Evolutionary conservation across 1,139 yeast species (phyloP).

Genomic region (Pneumocystis murina): DNA sequence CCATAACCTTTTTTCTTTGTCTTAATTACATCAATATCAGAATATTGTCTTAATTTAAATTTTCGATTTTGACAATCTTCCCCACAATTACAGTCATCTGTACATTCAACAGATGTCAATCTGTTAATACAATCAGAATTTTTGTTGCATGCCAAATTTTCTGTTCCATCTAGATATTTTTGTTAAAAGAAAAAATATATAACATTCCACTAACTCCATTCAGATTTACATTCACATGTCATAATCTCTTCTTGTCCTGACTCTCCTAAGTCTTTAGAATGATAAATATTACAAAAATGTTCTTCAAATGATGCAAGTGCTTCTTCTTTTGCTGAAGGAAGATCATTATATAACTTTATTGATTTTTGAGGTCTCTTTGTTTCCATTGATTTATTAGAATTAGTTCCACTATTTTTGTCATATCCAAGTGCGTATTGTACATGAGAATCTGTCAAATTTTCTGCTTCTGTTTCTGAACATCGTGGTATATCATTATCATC

Average conservation of each 20-base stretch:
- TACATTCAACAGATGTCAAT: constrained; percentile 83
- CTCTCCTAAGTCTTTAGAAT: constrained; percentile 43
- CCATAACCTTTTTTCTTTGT: constrained; percentile 86
- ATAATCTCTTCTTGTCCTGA: constrained; percentile 61
- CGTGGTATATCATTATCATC: background rate
- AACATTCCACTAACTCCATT: constrained; percentile 25
- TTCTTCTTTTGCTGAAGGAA: constrained; percentile 52
- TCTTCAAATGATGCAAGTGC: constrained; percentile 46
- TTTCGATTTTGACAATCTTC: constrained; percentile 71
- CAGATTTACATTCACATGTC: constrained; percentile 74
- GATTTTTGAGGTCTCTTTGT: background rate
- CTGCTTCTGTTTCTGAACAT: background rate
- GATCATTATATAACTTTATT: constrained; percentile 30
- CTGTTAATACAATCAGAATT: constrained; percentile 84
- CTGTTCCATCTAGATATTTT: constrained; percentile 4
- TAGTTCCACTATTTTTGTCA: background rate
- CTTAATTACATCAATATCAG: constrained; percentile 57
- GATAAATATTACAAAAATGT: constrained; percentile 46
- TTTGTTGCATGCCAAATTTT: constrained; percentile 66
- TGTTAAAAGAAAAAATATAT: background rate
- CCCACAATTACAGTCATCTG: constrained; percentile 65
- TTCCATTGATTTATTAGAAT: background rate
- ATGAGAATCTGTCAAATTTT: background rate
- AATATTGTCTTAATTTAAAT: constrained; percentile 61
- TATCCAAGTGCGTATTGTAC: background rate